Conservation (phyloP, 2,329 filamentous ascomycete species). For the Diaporthe capsici region DNA sequence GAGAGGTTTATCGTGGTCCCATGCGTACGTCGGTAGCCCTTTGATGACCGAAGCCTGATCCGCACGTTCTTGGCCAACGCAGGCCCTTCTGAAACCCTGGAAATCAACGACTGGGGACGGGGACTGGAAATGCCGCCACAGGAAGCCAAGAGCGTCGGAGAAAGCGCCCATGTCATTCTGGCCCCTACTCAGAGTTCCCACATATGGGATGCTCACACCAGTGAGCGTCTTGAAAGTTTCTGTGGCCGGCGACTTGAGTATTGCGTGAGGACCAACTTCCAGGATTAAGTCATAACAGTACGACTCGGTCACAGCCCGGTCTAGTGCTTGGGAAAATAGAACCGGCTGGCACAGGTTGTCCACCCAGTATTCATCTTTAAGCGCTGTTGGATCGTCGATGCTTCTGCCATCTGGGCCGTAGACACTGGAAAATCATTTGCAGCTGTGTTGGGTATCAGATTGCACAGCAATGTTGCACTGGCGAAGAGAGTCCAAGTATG, state of each 20-base stretch:
- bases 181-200: not conserved
- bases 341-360: constrained; percentile 45
- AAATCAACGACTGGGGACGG: not conserved
- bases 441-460: not conserved
- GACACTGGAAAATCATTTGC: constrained; percentile 47
- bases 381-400: not conserved
- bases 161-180: constrained; percentile 9
- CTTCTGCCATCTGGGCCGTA: too few relatives aligned
- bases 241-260: constrained; percentile 53
- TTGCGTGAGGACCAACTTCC: constrained; percentile 53
- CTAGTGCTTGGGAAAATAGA: constrained; percentile 42
- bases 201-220: not conserved
- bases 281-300: constrained; percentile 41
- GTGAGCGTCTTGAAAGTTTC: constrained; percentile 47
- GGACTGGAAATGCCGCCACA: constrained; percentile 42
- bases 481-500: constrained; percentile 50
- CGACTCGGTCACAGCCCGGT: too few relatives aligned
- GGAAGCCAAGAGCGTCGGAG: not conserved
- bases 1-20: constrained; percentile 32
- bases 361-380: constrained; percentile 41
- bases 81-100: not conserved
- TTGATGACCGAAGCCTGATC: not conserved
- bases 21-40: constrained; percentile 36
- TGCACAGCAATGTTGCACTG: constrained; percentile 40
- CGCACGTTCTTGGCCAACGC: not conserved